Base-by-base conservation (phyloP, 139 green algal species). In the Monoraphidium neglectum region DNA sequence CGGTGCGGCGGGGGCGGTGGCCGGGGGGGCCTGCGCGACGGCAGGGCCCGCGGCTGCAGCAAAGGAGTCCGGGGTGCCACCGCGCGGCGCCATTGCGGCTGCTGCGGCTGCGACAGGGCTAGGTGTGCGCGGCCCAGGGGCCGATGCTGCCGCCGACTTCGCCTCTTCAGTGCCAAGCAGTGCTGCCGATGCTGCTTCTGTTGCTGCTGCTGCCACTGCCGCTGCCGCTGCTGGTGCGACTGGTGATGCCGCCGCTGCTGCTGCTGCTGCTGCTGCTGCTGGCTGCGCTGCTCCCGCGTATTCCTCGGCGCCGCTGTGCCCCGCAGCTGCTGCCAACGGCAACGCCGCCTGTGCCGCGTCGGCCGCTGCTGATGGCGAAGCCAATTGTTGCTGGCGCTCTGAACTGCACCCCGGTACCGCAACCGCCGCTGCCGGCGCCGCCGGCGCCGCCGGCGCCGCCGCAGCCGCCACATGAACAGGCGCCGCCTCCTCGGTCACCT, bases 221-320 rank as follows among this genome's bases (percentile, higher is more conserved):
- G 23, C 36, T 36, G 24, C n/a, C 4, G 13, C 15, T 5, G 26
- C 43, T 35, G 53, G 0, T 6, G 43, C 30, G 18, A 43, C n/a
- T 16, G 76, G 56, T 32, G 68, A 68, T 43, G 68, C 61, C 15
- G 60, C 23, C 28, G 37, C 6, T 32, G 59, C 24, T 0, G 28
- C 8, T 33, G 51, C 18, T 69, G 38, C n/a, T 38, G 63, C 33
- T 70, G 76, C 70, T 35, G 74, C 37, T 73, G 16, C 57, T 33
- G 37, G 51, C 36, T 12, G 37, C n/a, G 12, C 15, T 12, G 15
- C 47, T 5, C 13, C 35, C 51, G 30, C 15, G 36, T 28, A 3
- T 30, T 37, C 32, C 35, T 8, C n/a, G 8, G 13, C 26, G 1
- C 40, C 23, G 3, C 23, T n/a, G 12, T 12, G 43, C n/a, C 3